A percentile compares a stretch with the other conserved stretches of the same genome.
phyloP scores from a whole-genome alignment of 2,329 filamentous ascomycete genomes.

The Fulvia fulva region DNA sequence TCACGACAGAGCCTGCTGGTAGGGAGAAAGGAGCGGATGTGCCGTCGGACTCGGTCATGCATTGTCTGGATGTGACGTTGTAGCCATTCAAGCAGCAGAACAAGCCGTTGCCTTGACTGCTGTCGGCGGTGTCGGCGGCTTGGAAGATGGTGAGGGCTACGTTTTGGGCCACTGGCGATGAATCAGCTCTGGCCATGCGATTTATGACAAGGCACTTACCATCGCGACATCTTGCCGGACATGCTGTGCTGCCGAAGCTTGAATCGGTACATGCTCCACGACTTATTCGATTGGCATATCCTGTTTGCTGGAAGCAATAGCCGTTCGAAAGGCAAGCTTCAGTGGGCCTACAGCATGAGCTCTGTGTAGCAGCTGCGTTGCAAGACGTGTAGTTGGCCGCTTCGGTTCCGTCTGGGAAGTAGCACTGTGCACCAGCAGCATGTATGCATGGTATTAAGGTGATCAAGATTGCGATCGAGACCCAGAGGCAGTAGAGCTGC shows the following conservation, averaged over 20 bases:
- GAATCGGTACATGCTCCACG: conserved; percentile 15
- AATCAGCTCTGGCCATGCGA: neutral
- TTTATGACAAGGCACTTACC: neutral
- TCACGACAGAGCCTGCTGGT: conserved; percentile 9
- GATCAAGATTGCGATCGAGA: neutral
- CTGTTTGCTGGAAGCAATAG: conserved; percentile 9
- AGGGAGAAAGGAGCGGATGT: conserved; percentile 8
- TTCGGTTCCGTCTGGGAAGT: conserved; percentile 9
- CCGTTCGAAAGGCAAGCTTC: conserved; percentile 15
- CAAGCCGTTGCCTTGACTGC: conserved; percentile 6
- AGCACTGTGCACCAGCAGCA: conserved; percentile 5
- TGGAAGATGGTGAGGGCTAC: conserved; percentile 10
- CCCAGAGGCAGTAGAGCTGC: neutral
- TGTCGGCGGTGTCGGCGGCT: conserved; percentile 8
- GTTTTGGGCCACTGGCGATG: conserved; percentile 1
- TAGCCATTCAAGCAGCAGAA: conserved; percentile 15
- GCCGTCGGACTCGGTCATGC: conserved; percentile 1
- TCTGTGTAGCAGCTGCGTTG: conserved; percentile 11
- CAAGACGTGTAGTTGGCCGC: conserved; percentile 14
- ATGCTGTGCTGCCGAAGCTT: conserved; percentile 10
- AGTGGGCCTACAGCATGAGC: conserved; percentile 7
- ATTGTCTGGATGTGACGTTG: conserved; percentile 10
- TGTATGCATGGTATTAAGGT: neutral
- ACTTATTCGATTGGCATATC: conserved; percentile 9
- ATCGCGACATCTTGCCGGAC: conserved; percentile 11